A percentile compares a stretch with the other conserved stretches of the same genome.
These are phyloP conservation scores for Chrysopogon serrulatus DNA, from an alignment of 176 grass and related monocot genomes.

Conservation along the genomic window DNA sequence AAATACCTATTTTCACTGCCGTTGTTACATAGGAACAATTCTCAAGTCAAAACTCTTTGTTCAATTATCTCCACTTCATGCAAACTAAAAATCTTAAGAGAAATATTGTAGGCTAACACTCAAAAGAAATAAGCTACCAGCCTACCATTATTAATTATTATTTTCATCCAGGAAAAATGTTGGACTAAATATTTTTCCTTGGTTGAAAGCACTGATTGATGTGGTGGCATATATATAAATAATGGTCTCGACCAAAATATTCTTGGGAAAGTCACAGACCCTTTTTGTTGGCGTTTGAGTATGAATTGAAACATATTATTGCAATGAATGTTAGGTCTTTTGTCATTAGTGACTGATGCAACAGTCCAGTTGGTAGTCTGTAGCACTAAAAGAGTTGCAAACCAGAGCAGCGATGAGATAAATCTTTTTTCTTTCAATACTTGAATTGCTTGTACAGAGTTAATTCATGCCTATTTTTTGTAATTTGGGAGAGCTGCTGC, in stretches of 20 bases:
- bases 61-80: neutral
- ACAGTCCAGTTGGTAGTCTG: neutral
- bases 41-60: neutral
- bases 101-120: neutral
- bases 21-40: neutral
- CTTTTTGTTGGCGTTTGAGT: neutral
- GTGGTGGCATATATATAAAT: neutral
- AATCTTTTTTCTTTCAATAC: neutral
- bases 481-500: neutral
- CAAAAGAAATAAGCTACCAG: neutral
- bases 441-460: neutral
- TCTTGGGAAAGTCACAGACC: neutral
- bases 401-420: neutral
- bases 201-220: neutral
- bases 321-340: neutral
- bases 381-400: neutral
- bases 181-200: neutral
- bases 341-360: neutral
- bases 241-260: neutral
- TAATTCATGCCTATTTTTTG: neutral
- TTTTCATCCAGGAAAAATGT: neutral
- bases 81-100: neutral
- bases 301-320: neutral
- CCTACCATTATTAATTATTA: neutral
- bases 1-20: neutral